Percentiles rank a stretch among this genome's conserved stretches.
These are phyloP conservation scores for Postia placenta DNA, from an alignment of 768 basidiomycete species.

Conservation along the genomic window DNA sequence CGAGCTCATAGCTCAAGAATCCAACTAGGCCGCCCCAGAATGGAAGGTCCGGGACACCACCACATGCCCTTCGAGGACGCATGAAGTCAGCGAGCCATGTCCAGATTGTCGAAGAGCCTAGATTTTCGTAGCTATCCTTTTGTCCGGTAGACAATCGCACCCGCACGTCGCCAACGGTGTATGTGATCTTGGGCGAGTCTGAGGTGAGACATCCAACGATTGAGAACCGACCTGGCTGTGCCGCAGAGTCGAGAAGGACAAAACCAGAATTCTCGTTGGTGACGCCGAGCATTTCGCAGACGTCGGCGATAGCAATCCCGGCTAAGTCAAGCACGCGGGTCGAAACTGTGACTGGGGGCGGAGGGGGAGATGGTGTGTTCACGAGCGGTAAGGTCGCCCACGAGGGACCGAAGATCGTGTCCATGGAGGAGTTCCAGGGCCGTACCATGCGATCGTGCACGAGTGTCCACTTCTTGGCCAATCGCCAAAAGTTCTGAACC, in stretches of 20 bases:
- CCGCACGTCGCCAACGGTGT: slow-evolving; percentile 43
- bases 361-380: slow-evolving; percentile 22
- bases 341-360: slow-evolving; percentile 24
- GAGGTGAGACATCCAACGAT: slow-evolving; percentile 60
- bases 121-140: slow-evolving; percentile 30
- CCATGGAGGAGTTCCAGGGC: slow-evolving; percentile 36
- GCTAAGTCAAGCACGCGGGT: slow-evolving; percentile 39
- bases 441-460: slow-evolving; percentile 29
- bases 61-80: slow-evolving; percentile 39
- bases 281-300: slow-evolving; percentile 63
- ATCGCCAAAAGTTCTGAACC: slow-evolving; percentile 66
- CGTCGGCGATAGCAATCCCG: slow-evolving; percentile 32
- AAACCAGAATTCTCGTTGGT: slow-evolving; percentile 55
- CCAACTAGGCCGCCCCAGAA: slow-evolving; percentile 86
- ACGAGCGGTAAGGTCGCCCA: slow-evolving; percentile 47
- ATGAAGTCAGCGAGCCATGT: slow-evolving; percentile 71
- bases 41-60: slow-evolving; percentile 49
- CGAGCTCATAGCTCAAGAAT: slow-evolving; percentile 75
- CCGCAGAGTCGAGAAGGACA: slow-evolving; percentile 70
- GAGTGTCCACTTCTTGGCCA: slow-evolving; percentile 54
- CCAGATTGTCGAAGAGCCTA: slow-evolving; percentile 59
- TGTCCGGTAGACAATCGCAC: slow-evolving; percentile 40
- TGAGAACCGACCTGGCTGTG: slow-evolving; percentile 67
- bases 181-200: slow-evolving; percentile 51
- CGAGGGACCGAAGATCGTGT: slow-evolving; percentile 36